These are phyloP conservation scores for Hymenoscyphus occultus DNA, from an alignment of 2,329 filamentous ascomycete species.

Conservation along the genomic window DNA sequence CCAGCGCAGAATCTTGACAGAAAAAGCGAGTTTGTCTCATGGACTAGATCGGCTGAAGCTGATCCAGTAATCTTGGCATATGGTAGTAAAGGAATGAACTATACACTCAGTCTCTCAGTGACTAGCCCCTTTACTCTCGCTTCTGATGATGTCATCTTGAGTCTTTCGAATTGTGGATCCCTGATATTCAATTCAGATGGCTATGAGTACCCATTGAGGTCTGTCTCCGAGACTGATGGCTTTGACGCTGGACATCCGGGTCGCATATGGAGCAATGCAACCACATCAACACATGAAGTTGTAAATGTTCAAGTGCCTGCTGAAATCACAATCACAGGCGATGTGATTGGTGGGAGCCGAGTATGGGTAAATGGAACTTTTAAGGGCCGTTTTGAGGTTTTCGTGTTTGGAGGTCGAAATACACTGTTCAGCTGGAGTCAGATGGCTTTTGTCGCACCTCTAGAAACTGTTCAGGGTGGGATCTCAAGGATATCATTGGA, in stretches of 20 bases:
- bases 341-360: background rate
- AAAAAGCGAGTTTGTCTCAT: background rate
- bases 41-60: background rate
- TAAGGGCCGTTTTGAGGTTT: background rate
- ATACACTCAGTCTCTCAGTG: background rate
- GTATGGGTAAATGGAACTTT: background rate
- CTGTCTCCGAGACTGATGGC: background rate
- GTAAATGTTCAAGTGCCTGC: background rate
- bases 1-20: conserved; percentile 50
- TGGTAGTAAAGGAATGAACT: background rate
- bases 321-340: background rate
- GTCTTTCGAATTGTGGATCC: background rate
- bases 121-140: background rate
- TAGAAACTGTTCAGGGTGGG: background rate
- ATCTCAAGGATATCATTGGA: background rate
- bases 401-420: conserved; percentile 1
- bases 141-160: conserved; percentile 1
- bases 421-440: conserved; percentile 2
- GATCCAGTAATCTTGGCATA: background rate
- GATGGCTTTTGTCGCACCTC: background rate
- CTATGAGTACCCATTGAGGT: background rate
- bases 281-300: conserved; percentile 5
- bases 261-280: background rate
- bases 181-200: conserved; percentile 3
- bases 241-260: conserved; percentile 3